Conservation (phyloP, 2,329 filamentous ascomycete species). For the Dothideomycetes sp. region DNA sequence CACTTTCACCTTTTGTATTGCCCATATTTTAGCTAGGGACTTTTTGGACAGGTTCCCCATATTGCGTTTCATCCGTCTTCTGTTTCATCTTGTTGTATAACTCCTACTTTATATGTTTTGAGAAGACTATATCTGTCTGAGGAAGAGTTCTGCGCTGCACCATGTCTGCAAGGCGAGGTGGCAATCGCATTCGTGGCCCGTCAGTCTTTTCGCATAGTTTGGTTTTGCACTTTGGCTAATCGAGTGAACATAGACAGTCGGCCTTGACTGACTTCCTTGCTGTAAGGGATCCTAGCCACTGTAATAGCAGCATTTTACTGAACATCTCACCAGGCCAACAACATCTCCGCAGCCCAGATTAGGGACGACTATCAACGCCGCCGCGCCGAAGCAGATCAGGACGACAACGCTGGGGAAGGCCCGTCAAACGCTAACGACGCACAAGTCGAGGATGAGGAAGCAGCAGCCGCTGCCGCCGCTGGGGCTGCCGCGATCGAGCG, state of each 20-base stretch:
- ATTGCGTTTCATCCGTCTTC: too few relatives aligned
- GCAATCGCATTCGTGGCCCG: slow-evolving; percentile 44
- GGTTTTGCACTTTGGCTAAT: slow-evolving; percentile 5
- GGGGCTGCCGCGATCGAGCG: slow-evolving; percentile 26
- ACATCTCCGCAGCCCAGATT: slow-evolving; percentile 58
- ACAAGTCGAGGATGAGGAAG: slow-evolving; percentile 21
- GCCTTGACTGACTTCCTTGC: slow-evolving; percentile 52
- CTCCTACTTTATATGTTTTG: too few relatives aligned
- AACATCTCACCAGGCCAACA: slow-evolving; percentile 59
- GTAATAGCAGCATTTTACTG: not conserved
- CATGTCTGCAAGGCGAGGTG: slow-evolving; percentile 24
- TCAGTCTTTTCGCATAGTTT: slow-evolving; percentile 20
- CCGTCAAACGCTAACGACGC: slow-evolving; percentile 19
- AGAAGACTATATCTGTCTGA: too few relatives aligned
- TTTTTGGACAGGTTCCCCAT: too few relatives aligned
- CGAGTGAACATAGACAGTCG: slow-evolving; percentile 37
- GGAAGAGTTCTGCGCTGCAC: too few relatives aligned
- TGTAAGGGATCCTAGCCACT: too few relatives aligned
- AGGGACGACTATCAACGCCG: slow-evolving; percentile 47
- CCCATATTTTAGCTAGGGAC: too few relatives aligned
- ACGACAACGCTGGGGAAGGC: slow-evolving; percentile 24
- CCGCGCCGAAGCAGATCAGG: slow-evolving; percentile 34
- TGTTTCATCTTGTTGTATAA: too few relatives aligned
- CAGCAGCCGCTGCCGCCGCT: slow-evolving; percentile 22
- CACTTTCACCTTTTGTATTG: too few relatives aligned